Conservation (phyloP, 2,329 filamentous ascomycete species). For the Volutella citrinella region DNA sequence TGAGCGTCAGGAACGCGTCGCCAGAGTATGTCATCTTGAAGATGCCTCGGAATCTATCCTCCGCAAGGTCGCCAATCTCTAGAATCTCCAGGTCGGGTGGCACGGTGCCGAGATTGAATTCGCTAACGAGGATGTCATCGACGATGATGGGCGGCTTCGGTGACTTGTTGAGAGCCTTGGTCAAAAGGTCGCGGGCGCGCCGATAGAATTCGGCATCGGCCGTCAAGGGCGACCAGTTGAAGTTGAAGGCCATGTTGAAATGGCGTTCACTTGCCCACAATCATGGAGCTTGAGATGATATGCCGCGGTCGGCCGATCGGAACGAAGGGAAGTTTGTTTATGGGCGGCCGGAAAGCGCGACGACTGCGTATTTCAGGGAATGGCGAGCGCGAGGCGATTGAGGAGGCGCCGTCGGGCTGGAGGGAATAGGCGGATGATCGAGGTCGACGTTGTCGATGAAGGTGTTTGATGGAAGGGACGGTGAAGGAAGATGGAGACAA, state of each 20-base stretch:
- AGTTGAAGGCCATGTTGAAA: conserved; percentile 95
- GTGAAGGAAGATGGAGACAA: conserved; percentile 6
- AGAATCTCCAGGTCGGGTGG: conserved; percentile 95
- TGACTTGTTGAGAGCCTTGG: conserved; percentile 92
- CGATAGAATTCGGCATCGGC: conserved; percentile 90
- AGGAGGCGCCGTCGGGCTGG: no score
- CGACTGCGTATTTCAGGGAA: no score
- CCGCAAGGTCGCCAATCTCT: conserved; percentile 95
- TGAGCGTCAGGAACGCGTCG: conserved; percentile 91
- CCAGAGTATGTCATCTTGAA: conserved; percentile 99
- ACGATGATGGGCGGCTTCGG: conserved; percentile 98
- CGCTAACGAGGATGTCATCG: conserved; percentile 97
- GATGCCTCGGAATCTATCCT: conserved; percentile 94
- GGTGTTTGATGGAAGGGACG: conserved; percentile 10
- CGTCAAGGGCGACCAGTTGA: conserved; percentile 99
- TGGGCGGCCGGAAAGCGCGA: no score
- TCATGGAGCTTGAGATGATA: conserved; percentile 29
- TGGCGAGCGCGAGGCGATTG: no score
- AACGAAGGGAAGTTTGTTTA: no score
- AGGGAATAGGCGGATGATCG: background rate
- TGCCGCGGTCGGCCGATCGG: conserved; percentile 23
- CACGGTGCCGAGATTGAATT: conserved; percentile 92
- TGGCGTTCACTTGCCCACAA: conserved; percentile 37
- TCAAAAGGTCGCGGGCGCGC: conserved; percentile 90
- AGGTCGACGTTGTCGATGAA: background rate